These are phyloP conservation scores for Ochromonas danica DNA, from an alignment of 108 stramenopile species.

Conservation along the genomic window DNA sequence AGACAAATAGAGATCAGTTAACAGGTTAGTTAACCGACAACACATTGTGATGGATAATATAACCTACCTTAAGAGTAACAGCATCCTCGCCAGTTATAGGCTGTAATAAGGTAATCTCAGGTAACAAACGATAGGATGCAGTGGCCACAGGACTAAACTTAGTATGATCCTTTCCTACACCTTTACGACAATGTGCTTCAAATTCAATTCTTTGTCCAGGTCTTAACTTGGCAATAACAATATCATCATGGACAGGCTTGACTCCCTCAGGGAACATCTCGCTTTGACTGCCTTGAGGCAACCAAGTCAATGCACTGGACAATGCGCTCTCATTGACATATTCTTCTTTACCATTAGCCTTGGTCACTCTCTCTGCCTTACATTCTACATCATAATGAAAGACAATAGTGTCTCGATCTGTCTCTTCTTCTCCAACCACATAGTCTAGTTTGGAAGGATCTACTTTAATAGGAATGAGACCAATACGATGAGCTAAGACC, in stretches of 20 bases:
- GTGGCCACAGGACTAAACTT: conserved; percentile 96
- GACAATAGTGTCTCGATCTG: conserved; percentile 82
- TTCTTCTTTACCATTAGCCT: neutral
- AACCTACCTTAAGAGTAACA: too few species aligned
- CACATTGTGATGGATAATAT: neutral
- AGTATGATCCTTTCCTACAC: conserved; percentile 92
- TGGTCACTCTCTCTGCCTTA: conserved; percentile 28
- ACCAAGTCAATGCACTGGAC: conserved; percentile 63
- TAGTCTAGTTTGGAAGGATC: conserved; percentile 57
- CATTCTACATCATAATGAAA: conserved; percentile 73
- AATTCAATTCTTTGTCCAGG: conserved; percentile 58
- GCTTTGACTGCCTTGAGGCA: conserved; percentile 87
- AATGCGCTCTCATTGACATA: conserved; percentile 9
- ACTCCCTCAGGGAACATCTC: conserved; percentile 52
- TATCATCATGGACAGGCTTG: conserved; percentile 78
- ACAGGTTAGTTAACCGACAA: neutral
- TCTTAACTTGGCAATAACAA: conserved; percentile 86
- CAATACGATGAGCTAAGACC: conserved; percentile 52
- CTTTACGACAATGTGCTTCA: conserved; percentile 62
- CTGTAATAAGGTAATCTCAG: too few species aligned
- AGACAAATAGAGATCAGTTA: neutral
- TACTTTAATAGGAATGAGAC: conserved; percentile 53
- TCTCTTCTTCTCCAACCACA: conserved; percentile 46
- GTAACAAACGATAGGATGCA: conserved; percentile 83
- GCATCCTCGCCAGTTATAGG: neutral